These are phyloP conservation scores for Triglochin maritima DNA, from an alignment of 106 monocot genomes.

Conservation along the genomic window DNA sequence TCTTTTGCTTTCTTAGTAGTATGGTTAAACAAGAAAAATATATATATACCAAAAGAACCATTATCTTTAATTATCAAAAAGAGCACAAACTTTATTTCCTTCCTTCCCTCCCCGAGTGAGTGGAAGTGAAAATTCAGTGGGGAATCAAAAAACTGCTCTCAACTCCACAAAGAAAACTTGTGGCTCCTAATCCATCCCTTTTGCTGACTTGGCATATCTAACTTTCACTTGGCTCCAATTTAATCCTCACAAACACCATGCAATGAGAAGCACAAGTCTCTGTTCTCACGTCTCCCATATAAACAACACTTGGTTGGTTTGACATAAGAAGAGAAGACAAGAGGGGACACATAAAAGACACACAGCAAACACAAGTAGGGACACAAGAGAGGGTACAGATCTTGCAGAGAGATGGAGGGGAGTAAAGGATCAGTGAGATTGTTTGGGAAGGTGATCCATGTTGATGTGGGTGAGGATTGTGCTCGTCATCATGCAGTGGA, in stretches of 20 bases:
- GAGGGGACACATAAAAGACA: neutral
- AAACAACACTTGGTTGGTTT: too few relatives aligned
- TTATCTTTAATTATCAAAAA: too few relatives aligned
- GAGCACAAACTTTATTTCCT: too few relatives aligned
- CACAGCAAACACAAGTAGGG: neutral
- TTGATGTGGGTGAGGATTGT: neutral
- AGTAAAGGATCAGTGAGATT: neutral
- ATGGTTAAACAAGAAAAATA: too few relatives aligned
- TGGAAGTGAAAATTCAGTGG: neutral
- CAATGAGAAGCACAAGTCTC: neutral
- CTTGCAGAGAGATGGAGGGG: neutral
- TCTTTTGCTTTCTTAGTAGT: too few relatives aligned
- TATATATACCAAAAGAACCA: too few relatives aligned
- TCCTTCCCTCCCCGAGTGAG: neutral
- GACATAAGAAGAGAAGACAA: neutral
- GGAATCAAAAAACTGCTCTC: constrained; percentile 6
- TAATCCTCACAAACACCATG: neutral
- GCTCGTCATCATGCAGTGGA: neutral
- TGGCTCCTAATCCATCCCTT: neutral
- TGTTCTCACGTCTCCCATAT: neutral
- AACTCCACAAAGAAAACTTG: constrained; percentile 6
- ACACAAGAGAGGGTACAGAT: neutral
- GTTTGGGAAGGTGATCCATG: constrained; percentile 3
- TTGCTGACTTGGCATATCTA: neutral
- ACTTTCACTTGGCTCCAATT: neutral